These are phyloP conservation scores for Globisporangium megalacanthum DNA, from an alignment of 352 stramenopile genomes.

Conservation along the genomic window DNA sequence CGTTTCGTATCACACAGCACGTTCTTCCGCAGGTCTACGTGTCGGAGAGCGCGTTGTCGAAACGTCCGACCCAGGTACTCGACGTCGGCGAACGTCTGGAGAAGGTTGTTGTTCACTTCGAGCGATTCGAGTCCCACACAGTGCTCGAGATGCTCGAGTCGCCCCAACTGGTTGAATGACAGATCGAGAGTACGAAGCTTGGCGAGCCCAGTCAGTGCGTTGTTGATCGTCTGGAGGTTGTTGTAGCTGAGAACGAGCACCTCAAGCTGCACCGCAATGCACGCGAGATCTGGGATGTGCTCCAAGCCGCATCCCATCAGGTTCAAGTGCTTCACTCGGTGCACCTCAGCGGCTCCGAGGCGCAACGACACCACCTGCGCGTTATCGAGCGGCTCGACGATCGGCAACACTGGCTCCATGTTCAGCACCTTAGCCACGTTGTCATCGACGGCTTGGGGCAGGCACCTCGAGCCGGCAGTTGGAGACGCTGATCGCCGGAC, in stretches of 20 bases:
- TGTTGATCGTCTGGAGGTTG: conserved; percentile 35
- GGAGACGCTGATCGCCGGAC: conserved; percentile 30
- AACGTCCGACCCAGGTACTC: conserved; percentile 22
- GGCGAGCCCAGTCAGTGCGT: conserved; percentile 23
- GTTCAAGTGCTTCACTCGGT: conserved; percentile 36
- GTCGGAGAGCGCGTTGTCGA: conserved; percentile 18
- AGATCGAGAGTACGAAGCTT: conserved; percentile 54
- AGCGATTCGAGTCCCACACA: conserved; percentile 33
- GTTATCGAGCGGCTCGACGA: background rate
- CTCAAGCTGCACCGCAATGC: conserved; percentile 38
- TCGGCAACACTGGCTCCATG: conserved; percentile 35
- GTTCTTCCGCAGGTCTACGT: conserved; percentile 71
- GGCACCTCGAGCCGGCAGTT: conserved; percentile 19
- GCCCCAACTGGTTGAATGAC: conserved; percentile 54
- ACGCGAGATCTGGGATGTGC: conserved; percentile 34
- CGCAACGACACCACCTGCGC: conserved; percentile 7
- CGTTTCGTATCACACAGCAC: conserved; percentile 50
- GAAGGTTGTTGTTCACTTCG: conserved; percentile 62
- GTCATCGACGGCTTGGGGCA: conserved; percentile 16
- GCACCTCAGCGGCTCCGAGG: background rate
- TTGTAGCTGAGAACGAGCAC: conserved; percentile 73
- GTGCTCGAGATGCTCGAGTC: conserved; percentile 36
- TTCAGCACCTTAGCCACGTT: conserved; percentile 25
- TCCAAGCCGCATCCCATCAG: conserved; percentile 52
- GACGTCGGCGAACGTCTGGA: conserved; percentile 53